Evolutionary conservation across 495 filamentous ascomycete species (phyloP).

Genomic region (Aspergillus carlsbadensis): DNA sequence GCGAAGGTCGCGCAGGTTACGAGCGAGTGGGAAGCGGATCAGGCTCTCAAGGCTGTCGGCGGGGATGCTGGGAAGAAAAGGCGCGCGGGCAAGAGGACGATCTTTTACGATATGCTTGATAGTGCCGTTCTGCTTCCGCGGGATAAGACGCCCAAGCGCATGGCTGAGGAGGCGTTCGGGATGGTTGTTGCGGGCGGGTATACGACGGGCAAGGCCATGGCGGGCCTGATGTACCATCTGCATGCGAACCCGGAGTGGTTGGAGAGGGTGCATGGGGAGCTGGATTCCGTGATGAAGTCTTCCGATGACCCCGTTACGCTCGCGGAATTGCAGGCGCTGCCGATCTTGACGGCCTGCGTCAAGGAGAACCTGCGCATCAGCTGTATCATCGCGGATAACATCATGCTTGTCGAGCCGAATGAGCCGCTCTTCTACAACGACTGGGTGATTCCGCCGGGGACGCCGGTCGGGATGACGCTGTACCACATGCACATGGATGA

Average conservation of each 20-base stretch:
- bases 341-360: neutral
- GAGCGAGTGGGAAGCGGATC: neutral
- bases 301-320: neutral
- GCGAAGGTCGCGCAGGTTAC: neutral
- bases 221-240: neutral
- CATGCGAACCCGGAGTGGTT: conserved; percentile 1
- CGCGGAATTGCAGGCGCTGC: neutral
- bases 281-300: neutral
- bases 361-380: conserved; percentile 1
- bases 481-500: conserved; percentile 42
- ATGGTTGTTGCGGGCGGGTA: conserved; percentile 1
- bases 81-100: too few relatives aligned
- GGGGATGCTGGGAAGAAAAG: too few relatives aligned
- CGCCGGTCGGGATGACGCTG: conserved; percentile 40
- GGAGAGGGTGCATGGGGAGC: neutral
- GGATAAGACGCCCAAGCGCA: neutral
- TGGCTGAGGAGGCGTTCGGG: neutral
- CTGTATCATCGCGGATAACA: neutral
- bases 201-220: conserved; percentile 3
- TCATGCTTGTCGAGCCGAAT: neutral
- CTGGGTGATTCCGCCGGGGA: conserved; percentile 5
- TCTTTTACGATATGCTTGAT: too few relatives aligned
- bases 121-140: neutral
- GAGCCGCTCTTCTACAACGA: neutral
- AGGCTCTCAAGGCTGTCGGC: neutral